Percentiles rank a stretch among this genome's conserved stretches.
phyloP scores from a whole-genome alignment of 1,284 basidiomycete genomes.

The Cryptococcus wingfieldii region DNA sequence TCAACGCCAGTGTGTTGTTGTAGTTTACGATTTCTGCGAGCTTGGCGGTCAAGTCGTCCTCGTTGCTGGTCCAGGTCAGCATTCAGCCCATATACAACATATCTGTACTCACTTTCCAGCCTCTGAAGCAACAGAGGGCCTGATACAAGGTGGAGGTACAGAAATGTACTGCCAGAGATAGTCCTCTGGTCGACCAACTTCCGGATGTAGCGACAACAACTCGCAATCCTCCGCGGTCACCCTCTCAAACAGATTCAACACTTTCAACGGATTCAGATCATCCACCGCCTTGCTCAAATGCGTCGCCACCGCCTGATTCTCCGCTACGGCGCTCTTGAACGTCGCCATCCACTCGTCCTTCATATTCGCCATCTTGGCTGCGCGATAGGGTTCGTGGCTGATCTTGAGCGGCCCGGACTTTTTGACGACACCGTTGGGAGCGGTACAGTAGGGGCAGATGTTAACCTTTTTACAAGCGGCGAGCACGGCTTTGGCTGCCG shows the following conservation, averaged over 20 bases:
- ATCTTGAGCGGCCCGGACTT: constrained; percentile 94
- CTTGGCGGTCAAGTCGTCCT: constrained; percentile 97
- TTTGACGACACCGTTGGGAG: constrained; percentile 94
- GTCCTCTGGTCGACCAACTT: constrained; percentile 88
- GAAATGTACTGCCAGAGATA: constrained; percentile 99
- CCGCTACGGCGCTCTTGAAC: constrained; percentile 76
- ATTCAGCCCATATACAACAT: neutral
- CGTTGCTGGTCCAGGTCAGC: constrained; percentile 62
- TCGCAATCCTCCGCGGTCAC: constrained; percentile 98
- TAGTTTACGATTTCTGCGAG: constrained; percentile 95
- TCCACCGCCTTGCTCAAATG: constrained; percentile 88
- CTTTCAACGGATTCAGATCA: constrained; percentile 92
- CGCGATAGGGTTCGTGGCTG: constrained; percentile 94
- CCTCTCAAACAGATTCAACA: constrained; percentile 85
- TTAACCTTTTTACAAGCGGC: constrained; percentile 81
- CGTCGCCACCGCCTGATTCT: constrained; percentile 78
- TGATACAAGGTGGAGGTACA: constrained; percentile 95
- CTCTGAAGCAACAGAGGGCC: constrained; percentile 95
- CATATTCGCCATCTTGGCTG: constrained; percentile 87
- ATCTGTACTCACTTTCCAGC: constrained; percentile 59
- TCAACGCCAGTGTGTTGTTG: constrained; percentile 88
- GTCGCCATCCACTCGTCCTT: constrained; percentile 82
- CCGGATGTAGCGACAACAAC: constrained; percentile 83
- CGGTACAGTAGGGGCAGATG: constrained; percentile 88
- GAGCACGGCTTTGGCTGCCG: constrained; percentile 85